A percentile compares a stretch with the other conserved stretches of the same genome.
These are phyloP conservation scores for Coniochaeta ligniaria DNA, from an alignment of 2,329 filamentous ascomycete species.

Conservation along the genomic window DNA sequence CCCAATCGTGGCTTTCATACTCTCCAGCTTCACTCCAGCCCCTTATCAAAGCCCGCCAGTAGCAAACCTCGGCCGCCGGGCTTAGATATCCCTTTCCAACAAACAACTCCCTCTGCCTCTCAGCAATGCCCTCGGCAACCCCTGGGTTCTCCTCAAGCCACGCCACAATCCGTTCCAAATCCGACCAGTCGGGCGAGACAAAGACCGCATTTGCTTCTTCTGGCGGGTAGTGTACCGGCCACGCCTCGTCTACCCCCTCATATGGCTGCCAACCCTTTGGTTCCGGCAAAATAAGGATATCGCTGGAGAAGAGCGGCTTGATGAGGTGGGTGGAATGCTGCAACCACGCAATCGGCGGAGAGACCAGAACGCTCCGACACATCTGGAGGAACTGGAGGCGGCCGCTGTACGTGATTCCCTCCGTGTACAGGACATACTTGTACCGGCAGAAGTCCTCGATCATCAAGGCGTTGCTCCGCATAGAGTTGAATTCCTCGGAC, in stretches of 20 bases:
- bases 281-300: conserved; percentile 4
- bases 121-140: conserved; percentile 31
- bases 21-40: conserved; percentile 29
- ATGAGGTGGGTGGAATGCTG: conserved; percentile 37
- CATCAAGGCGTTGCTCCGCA: conserved; percentile 25
- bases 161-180: conserved; percentile 30
- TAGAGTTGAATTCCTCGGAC: not conserved
- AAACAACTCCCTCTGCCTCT: conserved; percentile 31
- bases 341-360: conserved; percentile 34
- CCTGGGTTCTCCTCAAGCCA: conserved; percentile 33
- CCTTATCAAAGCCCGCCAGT: conserved; percentile 37
- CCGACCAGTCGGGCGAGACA: conserved; percentile 36
- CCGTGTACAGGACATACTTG: conserved; percentile 39
- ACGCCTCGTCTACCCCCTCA: conserved; percentile 13
- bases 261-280: not conserved
- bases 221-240: conserved; percentile 24
- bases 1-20: not conserved
- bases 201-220: conserved; percentile 33
- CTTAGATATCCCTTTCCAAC: conserved; percentile 30
- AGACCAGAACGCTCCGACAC: conserved; percentile 34
- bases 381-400: conserved; percentile 39
- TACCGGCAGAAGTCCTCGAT: conserved; percentile 40
- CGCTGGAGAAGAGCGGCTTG: conserved; percentile 29
- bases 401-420: conserved; percentile 40
- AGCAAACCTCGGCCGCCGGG: conserved; percentile 37